A percentile compares a stretch with the other conserved stretches of the same genome.
phyloP scores from a whole-genome alignment of 345 rosid genomes.

The Salix suchowensis region DNA sequence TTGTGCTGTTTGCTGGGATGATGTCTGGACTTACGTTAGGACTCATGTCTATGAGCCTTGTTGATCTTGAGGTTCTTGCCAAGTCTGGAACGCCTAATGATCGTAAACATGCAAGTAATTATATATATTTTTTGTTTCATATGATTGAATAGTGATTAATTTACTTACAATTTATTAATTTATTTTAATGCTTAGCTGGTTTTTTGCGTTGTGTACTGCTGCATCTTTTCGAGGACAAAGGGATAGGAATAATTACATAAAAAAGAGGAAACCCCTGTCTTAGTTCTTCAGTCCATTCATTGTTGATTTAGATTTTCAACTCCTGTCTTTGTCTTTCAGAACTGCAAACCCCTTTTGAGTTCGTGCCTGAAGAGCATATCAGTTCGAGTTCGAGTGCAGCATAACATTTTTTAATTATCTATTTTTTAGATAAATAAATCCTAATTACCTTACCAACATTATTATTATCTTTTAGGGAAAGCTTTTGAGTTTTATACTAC shows the following conservation, averaged over 20 bases:
- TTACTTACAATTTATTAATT: background rate
- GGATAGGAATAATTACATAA: too few species aligned
- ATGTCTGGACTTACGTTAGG: slow-evolving; percentile 34
- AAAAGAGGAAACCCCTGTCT: too few species aligned
- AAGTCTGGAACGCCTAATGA: slow-evolving; percentile 14
- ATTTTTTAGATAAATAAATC: too few species aligned
- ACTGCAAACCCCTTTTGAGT: too few species aligned
- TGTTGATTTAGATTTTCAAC: too few species aligned
- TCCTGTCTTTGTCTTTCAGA: too few species aligned
- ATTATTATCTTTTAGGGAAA: too few species aligned
- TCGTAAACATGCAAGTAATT: slow-evolving; percentile 18
- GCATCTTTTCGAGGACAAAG: background rate
- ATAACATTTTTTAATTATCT: too few species aligned
- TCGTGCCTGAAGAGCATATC: too few species aligned
- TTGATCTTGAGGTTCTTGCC: slow-evolving; percentile 27
- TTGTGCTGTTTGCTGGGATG: slow-evolving; percentile 25
- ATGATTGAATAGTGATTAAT: background rate
- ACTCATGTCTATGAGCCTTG: slow-evolving; percentile 30
- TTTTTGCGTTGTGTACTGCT: background rate
- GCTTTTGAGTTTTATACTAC: too few species aligned
- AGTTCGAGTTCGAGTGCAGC: too few species aligned
- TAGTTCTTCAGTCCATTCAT: too few species aligned
- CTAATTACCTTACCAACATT: background rate
- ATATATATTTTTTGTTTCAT: background rate
- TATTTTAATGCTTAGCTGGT: background rate